Conservation (phyloP, 306 rosid species). For the Alnus rubra region DNA sequence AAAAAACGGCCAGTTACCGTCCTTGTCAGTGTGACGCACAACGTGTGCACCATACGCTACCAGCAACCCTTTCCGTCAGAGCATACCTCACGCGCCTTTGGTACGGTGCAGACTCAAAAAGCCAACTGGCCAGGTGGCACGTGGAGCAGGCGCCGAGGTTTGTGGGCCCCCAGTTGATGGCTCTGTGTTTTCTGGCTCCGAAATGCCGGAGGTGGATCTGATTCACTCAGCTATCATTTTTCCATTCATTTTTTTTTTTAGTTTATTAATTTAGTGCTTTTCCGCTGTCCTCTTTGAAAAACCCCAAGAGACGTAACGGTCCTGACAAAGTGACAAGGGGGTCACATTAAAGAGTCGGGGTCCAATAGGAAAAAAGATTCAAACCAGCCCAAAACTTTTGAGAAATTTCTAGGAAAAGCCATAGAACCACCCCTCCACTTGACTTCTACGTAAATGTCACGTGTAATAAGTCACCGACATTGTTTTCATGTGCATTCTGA, state of each 20-base stretch:
- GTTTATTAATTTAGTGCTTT: neutral
- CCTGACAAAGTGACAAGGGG: neutral
- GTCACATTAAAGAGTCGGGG: neutral
- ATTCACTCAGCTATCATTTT: neutral
- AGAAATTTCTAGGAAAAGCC: neutral
- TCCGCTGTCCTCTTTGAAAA: neutral
- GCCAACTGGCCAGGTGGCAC: constrained; percentile 4
- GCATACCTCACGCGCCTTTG: neutral
- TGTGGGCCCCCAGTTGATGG: neutral
- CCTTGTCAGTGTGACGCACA: constrained; percentile 14
- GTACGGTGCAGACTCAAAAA: neutral
- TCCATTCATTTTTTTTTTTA: neutral
- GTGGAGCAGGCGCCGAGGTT: neutral
- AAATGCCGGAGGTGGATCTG: neutral
- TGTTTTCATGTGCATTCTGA: no score
- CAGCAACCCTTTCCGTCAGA: neutral
- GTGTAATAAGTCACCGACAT: no score
- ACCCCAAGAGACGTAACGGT: constrained; percentile 2
- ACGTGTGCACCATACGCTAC: constrained; percentile 27
- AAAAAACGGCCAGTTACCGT: neutral
- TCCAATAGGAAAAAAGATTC: neutral
- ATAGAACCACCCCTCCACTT: neutral
- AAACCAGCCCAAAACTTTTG: neutral
- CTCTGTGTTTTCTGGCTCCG: neutral
- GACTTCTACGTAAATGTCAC: neutral